phyloP scores from a whole-genome alignment of 2,329 filamentous ascomycete genomes.

The Paecilomyces fulvus region DNA sequence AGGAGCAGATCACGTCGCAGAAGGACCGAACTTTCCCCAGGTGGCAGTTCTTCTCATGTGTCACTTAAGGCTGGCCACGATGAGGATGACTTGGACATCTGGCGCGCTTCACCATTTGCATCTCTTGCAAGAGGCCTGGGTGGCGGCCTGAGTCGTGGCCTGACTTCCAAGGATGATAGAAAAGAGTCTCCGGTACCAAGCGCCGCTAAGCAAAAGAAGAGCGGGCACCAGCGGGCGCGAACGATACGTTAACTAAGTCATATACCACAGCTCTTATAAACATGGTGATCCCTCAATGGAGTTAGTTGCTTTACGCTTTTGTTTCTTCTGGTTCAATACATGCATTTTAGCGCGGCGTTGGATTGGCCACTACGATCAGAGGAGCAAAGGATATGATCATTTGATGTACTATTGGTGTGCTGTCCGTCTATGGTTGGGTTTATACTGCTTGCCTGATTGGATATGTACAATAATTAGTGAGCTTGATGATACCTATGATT shows the following conservation, averaged over 20 bases:
- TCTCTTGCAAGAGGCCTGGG: slow-evolving; percentile 35
- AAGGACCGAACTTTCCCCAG: not conserved
- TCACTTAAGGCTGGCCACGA: slow-evolving; percentile 12
- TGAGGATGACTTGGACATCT: slow-evolving; percentile 27
- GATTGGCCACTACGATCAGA: slow-evolving; percentile 1
- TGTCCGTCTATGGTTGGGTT: not conserved
- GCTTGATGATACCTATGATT: not conserved
- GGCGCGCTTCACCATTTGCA: slow-evolving; percentile 30
- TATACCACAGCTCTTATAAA: not conserved
- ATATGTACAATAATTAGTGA: not conserved
- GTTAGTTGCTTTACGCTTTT: not conserved
- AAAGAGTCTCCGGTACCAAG: slow-evolving; percentile 15
- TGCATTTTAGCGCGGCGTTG: slow-evolving; percentile 1
- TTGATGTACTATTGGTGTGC: not conserved
- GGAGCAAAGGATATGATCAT: slow-evolving; percentile 2
- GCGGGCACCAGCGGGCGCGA: slow-evolving; percentile 6
- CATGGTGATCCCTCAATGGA: not conserved
- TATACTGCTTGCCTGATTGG: not conserved
- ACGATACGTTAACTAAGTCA: slow-evolving; percentile 1
- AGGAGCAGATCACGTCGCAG: not conserved
- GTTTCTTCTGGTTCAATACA: not conserved
- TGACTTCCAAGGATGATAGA: slow-evolving; percentile 24
- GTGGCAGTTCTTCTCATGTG: not conserved
- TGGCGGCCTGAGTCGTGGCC: slow-evolving; percentile 33
- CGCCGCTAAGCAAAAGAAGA: slow-evolving; percentile 3